A percentile compares a stretch with the other conserved stretches of the same genome.
Conservation (phyloP, 257 asterid genomes). For the Fraxinus excelsior region DNA sequence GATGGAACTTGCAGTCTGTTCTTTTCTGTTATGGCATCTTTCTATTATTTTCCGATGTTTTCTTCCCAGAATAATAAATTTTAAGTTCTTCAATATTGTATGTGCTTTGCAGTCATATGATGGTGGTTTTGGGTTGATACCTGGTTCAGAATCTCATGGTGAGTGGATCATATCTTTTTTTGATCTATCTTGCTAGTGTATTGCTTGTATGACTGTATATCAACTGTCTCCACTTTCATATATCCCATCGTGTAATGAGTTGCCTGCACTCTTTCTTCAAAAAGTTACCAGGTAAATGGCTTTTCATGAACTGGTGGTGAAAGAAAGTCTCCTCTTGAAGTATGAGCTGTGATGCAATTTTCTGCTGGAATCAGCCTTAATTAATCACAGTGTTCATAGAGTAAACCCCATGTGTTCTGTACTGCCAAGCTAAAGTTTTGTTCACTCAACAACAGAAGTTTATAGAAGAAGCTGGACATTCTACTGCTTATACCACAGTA, state of each 20-base stretch:
- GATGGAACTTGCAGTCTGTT: constrained; percentile 2
- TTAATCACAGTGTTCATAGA: neutral
- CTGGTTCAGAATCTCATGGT: constrained; percentile 98
- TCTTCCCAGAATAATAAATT: constrained; percentile 14
- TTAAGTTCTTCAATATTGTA: constrained; percentile 9
- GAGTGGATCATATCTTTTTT: constrained; percentile 37
- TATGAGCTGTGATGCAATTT: constrained; percentile 13
- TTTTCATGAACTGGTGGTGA: constrained; percentile 9
- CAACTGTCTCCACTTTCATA: neutral
- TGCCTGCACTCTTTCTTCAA: neutral
- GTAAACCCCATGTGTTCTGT: neutral
- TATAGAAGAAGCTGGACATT: too few species aligned
- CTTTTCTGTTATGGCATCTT: constrained; percentile 1
- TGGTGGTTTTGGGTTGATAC: constrained; percentile 91
- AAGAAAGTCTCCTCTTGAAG: neutral
- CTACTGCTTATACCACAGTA: too few species aligned
- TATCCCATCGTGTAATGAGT: neutral
- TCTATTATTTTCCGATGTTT: constrained; percentile 3
- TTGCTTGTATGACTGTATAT: neutral
- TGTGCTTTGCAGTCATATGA: constrained; percentile 83
- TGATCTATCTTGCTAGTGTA: neutral
- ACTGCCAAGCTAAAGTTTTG: neutral
- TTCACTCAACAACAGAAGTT: neutral
- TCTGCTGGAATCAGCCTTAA: constrained; percentile 11
- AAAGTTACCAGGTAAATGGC: neutral